A percentile compares a stretch with the other conserved stretches of the same genome.
phyloP scores from a whole-genome alignment of 139 green algal species.

The Chlamydomonas sp. region DNA sequence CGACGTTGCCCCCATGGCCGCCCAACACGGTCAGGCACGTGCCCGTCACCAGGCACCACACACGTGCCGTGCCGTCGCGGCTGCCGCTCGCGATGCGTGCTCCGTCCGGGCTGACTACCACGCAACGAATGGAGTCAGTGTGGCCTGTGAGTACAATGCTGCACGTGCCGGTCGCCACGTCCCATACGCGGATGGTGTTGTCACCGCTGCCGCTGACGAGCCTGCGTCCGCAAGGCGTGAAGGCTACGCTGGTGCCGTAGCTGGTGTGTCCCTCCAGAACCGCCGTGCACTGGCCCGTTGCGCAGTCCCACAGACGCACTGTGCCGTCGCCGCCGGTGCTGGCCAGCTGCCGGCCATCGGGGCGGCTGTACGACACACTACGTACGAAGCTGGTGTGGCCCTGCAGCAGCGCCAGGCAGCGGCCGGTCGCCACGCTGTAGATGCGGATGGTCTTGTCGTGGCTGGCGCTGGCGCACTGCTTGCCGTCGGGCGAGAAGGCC shows the following conservation, averaged over 20 bases:
- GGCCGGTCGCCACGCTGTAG: not conserved
- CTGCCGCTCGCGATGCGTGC: too few species aligned
- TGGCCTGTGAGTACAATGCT: not conserved
- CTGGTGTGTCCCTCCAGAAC: not conserved
- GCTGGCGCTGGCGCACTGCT: not conserved
- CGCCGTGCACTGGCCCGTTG: not conserved
- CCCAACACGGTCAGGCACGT: too few species aligned
- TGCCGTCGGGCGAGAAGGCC: not conserved
- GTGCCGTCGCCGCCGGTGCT: not conserved
- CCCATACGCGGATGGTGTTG: not conserved
- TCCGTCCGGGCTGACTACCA: not conserved
- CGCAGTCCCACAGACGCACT: not conserved
- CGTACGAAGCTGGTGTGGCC: not conserved
- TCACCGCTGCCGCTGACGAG: not conserved
- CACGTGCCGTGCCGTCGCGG: too few species aligned
- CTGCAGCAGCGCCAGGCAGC: not conserved
- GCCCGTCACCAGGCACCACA: too few species aligned
- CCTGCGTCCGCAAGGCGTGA: not conserved
- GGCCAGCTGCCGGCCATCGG: not conserved
- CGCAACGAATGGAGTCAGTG: not conserved
- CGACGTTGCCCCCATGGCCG: too few species aligned
- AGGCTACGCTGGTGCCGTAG: not conserved
- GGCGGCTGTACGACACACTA: not conserved
- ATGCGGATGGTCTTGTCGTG: not conserved
- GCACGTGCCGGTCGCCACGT: not conserved